Base-by-base conservation (phyloP, 179 eudicot species). In the Spergularia azorica region DNA sequence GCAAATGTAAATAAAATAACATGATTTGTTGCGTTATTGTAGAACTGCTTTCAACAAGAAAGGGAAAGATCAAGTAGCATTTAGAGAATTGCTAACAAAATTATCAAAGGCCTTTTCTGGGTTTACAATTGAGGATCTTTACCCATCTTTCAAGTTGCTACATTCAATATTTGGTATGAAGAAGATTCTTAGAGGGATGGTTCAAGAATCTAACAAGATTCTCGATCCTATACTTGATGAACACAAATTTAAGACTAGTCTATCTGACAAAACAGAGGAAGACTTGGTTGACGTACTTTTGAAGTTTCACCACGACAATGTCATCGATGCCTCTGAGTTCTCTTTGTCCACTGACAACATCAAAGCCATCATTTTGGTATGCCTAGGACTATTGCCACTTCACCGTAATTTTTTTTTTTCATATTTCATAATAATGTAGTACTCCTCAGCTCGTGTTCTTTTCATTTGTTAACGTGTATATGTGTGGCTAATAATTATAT, bases 231-330 rank as follows among this genome's bases (percentile, higher is more conserved):
- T 80, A 0, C 69, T 80, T 11, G 57, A 70, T 15, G 79, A 75
- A 5, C 72, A 80, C 26, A 41, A 59, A 5, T 52, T 13, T 12
- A 41, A 55, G n/a, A 20, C 15, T 11, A 62, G 8, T 2, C 74
- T 73, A 48, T 20, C 12, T 8, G 20, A 62, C 16, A 69, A 70
- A 15, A 43, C 50, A 54, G 77, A 64, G 15, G 66, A 79, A 52
- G 75, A 67, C 16, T 70, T 80, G 48, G 41, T 80, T 11, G 79
- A 76, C 71, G 79, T 76, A 55, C 83, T 80, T 16, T 46, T 80
- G 62, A 76, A 63, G 67, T 80, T 63, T 74, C 74, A 74, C 74
- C 55, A 60, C 6, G 66, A 64, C 5, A 54, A 67, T 66, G 15
- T 60, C 1, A n/a, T 17, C 36, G 13, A 15, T 48, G 14, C 8